Conservation (phyloP, 441 rosid species). For the Populus hybrid region DNA sequence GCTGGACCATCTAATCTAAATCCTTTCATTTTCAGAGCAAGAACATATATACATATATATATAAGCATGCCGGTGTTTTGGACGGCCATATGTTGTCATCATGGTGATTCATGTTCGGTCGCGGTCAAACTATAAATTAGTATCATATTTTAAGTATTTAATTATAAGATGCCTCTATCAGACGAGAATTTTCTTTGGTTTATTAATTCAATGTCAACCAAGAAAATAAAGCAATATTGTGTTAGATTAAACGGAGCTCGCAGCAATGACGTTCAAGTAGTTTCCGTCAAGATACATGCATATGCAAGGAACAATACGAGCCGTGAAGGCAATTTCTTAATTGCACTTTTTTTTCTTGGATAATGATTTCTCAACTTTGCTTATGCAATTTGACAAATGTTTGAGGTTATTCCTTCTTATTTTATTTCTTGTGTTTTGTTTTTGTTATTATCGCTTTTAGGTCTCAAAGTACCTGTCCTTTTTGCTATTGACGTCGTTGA, state of each 20-base stretch:
- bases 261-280: constrained; percentile 33
- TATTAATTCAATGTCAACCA: constrained; percentile 24
- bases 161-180: neutral
- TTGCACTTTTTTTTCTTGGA: neutral
- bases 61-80: constrained; percentile 27
- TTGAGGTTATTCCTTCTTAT: neutral
- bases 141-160: neutral
- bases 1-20: constrained; percentile 35
- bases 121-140: constrained; percentile 14
- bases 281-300: constrained; percentile 25
- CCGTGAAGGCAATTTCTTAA: neutral
- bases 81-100: constrained; percentile 33
- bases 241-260: constrained; percentile 52
- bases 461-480: neutral
- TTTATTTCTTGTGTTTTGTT: neutral
- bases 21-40: constrained; percentile 3
- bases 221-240: constrained; percentile 8
- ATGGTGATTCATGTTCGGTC: constrained; percentile 14
- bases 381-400: neutral
- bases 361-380: neutral
- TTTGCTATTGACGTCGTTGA: neutral
- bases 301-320: neutral
- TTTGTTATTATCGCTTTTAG: neutral
- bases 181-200: neutral
- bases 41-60: neutral